phyloP scores from a whole-genome alignment of 208 protist species.

The Tritrichomonas musculus region DNA sequence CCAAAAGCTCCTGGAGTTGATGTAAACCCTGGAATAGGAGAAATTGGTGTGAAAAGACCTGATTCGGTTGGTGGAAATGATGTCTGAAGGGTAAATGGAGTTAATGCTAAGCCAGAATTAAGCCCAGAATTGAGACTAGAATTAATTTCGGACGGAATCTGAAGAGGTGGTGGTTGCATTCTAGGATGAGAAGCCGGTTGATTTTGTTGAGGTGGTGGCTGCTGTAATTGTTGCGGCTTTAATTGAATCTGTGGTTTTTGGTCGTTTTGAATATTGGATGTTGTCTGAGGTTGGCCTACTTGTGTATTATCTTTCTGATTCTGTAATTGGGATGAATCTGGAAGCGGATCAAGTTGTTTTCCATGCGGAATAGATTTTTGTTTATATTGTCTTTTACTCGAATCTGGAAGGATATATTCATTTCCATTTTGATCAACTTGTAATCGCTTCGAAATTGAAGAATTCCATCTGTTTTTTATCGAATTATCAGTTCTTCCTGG shows the following conservation, averaged over 20 bases:
- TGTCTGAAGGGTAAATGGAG: background rate
- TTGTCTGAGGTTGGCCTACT: too few relatives aligned
- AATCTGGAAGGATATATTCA: conserved; percentile 27
- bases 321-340: background rate
- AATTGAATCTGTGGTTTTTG: too few relatives aligned
- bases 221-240: too few relatives aligned
- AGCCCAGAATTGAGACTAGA: background rate
- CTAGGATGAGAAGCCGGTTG: too few relatives aligned
- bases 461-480: conserved; percentile 58
- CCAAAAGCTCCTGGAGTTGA: background rate
- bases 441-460: conserved; percentile 42
- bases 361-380: background rate
- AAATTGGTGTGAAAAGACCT: background rate
- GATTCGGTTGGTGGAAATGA: background rate
- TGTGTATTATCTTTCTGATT: too few relatives aligned
- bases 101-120: background rate
- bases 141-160: background rate
- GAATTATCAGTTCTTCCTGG: conserved; percentile 52
- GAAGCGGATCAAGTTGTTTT: background rate
- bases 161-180: too few relatives aligned
- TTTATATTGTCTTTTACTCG: background rate
- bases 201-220: too few relatives aligned
- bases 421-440: background rate
- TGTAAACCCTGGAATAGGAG: background rate
- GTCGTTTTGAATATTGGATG: too few relatives aligned